phyloP scores from a whole-genome alignment of 1,139 yeast genomes.

The Candida sp. region DNA sequence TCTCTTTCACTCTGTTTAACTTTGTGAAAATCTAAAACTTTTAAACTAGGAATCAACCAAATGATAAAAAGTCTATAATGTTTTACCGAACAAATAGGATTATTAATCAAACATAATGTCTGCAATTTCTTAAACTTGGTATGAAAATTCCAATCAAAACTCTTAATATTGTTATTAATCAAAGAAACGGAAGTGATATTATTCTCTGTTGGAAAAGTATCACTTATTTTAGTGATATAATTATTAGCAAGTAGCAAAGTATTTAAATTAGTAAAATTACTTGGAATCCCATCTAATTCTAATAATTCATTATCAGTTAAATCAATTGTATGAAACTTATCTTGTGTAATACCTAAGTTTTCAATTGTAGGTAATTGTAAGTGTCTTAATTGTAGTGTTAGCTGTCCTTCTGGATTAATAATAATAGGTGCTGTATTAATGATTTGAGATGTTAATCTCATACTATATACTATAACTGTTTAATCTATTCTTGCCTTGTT shows the following conservation, averaged over 20 bases:
- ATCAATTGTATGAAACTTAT: constrained; percentile 54
- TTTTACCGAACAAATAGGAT: constrained; percentile 53
- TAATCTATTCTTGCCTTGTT: too few species aligned
- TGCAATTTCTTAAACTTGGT: constrained; percentile 36
- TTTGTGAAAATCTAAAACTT: constrained; percentile 63
- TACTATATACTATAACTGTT: constrained; percentile 8
- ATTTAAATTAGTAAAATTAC: constrained; percentile 33
- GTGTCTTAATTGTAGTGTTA: constrained; percentile 34
- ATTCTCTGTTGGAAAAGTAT: constrained; percentile 12
- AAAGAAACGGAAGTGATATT: constrained; percentile 49
- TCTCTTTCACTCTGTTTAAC: constrained; percentile 55
- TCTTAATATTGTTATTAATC: constrained; percentile 44
- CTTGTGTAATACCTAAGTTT: constrained; percentile 29
- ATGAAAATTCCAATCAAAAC: constrained; percentile 23
- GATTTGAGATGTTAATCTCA: constrained; percentile 37
- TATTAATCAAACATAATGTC: constrained; percentile 54
- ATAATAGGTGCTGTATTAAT: constrained; percentile 30
- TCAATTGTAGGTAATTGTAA: constrained; percentile 32
- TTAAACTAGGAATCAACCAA: constrained; percentile 60
- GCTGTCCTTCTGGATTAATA: constrained; percentile 33
- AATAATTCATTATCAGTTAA: constrained; percentile 63
- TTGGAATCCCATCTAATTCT: constrained; percentile 51
- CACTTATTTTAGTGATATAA: constrained; percentile 30
- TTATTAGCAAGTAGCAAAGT: constrained; percentile 59
- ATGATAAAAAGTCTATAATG: constrained; percentile 61